Percentiles rank a stretch among this genome's conserved stretches.
Evolutionary conservation across 495 filamentous ascomycete species (phyloP).

Genomic region (Podospora tetraspora): DNA sequence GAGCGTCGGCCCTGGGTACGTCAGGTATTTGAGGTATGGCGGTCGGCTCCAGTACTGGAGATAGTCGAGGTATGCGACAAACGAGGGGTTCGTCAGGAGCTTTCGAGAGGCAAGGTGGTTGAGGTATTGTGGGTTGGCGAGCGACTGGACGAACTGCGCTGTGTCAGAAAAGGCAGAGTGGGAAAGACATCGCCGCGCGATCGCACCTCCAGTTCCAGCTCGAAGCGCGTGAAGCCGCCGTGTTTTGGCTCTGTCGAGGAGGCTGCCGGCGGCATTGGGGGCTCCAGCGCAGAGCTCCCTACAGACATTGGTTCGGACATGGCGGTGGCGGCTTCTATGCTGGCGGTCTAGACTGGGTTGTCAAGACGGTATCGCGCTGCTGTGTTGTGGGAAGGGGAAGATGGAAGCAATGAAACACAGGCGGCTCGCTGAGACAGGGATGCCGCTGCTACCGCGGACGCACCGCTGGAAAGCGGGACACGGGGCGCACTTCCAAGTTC

Average conservation of each 20-base stretch:
- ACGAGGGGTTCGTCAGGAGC: conserved; percentile 57
- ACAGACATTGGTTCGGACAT: conserved; percentile 34
- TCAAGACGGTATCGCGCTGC: neutral
- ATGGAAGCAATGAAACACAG: neutral
- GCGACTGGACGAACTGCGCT: conserved; percentile 73
- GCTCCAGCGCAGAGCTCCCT: conserved; percentile 27
- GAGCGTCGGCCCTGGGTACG: conserved; percentile 77
- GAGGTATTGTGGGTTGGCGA: conserved; percentile 78
- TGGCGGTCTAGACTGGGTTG: neutral
- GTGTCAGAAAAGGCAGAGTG: conserved; percentile 10
- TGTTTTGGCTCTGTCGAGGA: conserved; percentile 43
- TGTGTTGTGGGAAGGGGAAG: neutral
- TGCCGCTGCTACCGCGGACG: neutral
- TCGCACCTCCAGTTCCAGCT: conserved; percentile 67
- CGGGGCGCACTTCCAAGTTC: neutral
- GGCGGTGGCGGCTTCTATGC: neutral
- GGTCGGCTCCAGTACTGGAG: conserved; percentile 79
- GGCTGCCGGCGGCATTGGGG: conserved; percentile 23
- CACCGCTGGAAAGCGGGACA: neutral
- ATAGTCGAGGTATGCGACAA: conserved; percentile 76
- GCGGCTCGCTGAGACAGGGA: neutral
- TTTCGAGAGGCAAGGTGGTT: conserved; percentile 71
- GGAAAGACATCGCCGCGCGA: too few relatives aligned
- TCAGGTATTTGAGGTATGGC: conserved; percentile 77
- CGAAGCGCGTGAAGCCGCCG: conserved; percentile 64